A percentile compares a stretch with the other conserved stretches of the same genome.
Conservation (phyloP, 116 monocot species). For the Posidonia oceanica region DNA sequence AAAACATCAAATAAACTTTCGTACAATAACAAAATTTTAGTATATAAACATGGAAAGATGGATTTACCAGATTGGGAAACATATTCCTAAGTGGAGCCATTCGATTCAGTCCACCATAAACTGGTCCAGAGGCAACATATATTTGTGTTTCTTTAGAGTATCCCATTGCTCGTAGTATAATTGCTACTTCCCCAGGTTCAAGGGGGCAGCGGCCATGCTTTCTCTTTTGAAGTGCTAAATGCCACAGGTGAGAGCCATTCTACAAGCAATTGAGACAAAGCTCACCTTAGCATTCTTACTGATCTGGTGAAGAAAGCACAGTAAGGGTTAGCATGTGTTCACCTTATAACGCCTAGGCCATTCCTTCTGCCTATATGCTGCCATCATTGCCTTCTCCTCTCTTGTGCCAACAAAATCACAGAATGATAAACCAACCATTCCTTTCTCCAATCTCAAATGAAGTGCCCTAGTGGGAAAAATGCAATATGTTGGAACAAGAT, state of each 20-base stretch:
- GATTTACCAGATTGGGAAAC: constrained; percentile 90
- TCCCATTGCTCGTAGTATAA: constrained; percentile 88
- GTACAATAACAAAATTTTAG: neutral
- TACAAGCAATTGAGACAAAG: constrained; percentile 14
- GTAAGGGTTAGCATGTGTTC: neutral
- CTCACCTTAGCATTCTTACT: neutral
- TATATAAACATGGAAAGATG: neutral
- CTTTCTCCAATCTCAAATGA: constrained; percentile 97
- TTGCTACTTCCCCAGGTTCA: constrained; percentile 92
- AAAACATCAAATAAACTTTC: neutral
- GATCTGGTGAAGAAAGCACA: neutral
- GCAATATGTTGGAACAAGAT: neutral
- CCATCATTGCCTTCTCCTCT: constrained; percentile 98
- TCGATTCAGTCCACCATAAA: constrained; percentile 87
- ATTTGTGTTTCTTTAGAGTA: constrained; percentile 97
- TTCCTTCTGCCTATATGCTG: constrained; percentile 86
- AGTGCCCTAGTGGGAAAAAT: constrained; percentile 51
- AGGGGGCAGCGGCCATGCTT: constrained; percentile 98
- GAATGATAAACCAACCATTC: constrained; percentile 99
- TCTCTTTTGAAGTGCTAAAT: constrained; percentile 78
- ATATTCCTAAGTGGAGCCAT: constrained; percentile 88
- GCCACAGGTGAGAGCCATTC: constrained; percentile 99
- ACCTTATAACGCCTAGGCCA: constrained; percentile 96
- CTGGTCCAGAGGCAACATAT: constrained; percentile 97
- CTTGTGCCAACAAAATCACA: constrained; percentile 99